Percentiles rank a stretch among this genome's conserved stretches.
Conservation (phyloP, 1,139 yeast genomes). For the Candida mesenterica region DNA sequence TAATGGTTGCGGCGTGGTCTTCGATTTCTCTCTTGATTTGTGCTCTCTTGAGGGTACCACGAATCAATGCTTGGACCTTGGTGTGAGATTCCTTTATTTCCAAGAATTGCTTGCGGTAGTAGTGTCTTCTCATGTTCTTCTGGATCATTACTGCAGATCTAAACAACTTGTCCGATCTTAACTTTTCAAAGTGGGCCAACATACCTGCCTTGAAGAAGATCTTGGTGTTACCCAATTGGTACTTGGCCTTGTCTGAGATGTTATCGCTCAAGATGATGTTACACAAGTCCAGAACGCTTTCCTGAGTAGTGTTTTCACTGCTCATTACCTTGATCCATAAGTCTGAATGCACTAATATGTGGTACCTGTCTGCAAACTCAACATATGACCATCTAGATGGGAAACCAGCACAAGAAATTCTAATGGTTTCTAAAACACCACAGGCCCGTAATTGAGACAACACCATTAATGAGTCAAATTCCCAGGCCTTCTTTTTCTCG, state of each 20-base stretch:
- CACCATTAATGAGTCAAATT: constrained; percentile 93
- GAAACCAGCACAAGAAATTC: constrained; percentile 97
- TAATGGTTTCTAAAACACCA: constrained; percentile 95
- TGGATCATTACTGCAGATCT: constrained; percentile 83
- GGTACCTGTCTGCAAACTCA: constrained; percentile 90
- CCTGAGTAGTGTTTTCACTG: constrained; percentile 53
- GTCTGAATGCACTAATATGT: constrained; percentile 70
- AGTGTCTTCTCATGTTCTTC: constrained; percentile 71
- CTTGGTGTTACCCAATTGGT: constrained; percentile 85
- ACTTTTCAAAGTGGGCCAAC: constrained; percentile 85
- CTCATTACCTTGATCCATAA: constrained; percentile 63
- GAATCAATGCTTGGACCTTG: constrained; percentile 56
- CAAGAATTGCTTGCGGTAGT: constrained; percentile 61
- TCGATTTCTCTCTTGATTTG: constrained; percentile 60
- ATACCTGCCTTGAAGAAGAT: constrained; percentile 96
- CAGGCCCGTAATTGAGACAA: constrained; percentile 94
- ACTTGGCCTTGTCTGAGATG: constrained; percentile 64
- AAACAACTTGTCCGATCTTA: constrained; percentile 74
- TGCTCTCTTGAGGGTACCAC: constrained; percentile 63
- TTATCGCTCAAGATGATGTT: constrained; percentile 62
- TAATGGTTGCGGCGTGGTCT: constrained; percentile 59
- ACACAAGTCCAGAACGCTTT: constrained; percentile 63
- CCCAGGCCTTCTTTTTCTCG: constrained; percentile 93
- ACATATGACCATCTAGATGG: constrained; percentile 96
- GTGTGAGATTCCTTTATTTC: constrained; percentile 56